Evolutionary conservation across 768 basidiomycete species (phyloP), one percentile per base, ranked within the genome.

Genomic region (Clitopilus passeckerianus): DNA sequence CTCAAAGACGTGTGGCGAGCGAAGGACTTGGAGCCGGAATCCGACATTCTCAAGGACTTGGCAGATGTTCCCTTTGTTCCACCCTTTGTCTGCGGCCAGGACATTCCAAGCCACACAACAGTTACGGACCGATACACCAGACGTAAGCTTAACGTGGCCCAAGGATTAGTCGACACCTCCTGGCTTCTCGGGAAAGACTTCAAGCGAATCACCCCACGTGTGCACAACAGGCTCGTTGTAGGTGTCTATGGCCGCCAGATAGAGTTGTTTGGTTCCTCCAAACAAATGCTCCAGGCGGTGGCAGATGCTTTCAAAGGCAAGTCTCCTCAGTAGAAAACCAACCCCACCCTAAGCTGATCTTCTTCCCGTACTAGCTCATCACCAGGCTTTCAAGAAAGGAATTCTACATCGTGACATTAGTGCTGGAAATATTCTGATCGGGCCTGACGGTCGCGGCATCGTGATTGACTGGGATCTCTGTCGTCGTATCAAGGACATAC

Each of bases 1-100:
- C 43, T 73, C 16, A 73, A 73, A 54, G 72, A 73, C 33, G 61
- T 44, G 2, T 73, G 72, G 72, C 60, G 71, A 2, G 35, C 53
- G 3, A 23, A 57, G 24, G 46, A n/a, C 6, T 35, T 62, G 27
- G 57, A 35, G 16, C 35, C 53, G 6, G 72, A 73, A 54, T 59
- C 60, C 1, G 61, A 62, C 9, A 66, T 65, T 15, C 14, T 37
- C 4, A 61, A 72, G 5, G 33, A 59, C 23, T 20, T 56, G 0
- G 15, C 14, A 10, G 30, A 55, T 1, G 65, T 73, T 22, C 34
- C 56, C 16, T 34, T 70, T 24, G 60, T 76, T 24, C 70, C 74
- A 0, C 50, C 35, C 18, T 55, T 72, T 18, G 34, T 69, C 8
- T 67, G 65, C 30, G 75, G 71, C 1, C 70, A 66, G 23, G 74